phyloP scores from a whole-genome alignment of 2,329 filamentous ascomycete genomes.

The Penicillium paneum region DNA sequence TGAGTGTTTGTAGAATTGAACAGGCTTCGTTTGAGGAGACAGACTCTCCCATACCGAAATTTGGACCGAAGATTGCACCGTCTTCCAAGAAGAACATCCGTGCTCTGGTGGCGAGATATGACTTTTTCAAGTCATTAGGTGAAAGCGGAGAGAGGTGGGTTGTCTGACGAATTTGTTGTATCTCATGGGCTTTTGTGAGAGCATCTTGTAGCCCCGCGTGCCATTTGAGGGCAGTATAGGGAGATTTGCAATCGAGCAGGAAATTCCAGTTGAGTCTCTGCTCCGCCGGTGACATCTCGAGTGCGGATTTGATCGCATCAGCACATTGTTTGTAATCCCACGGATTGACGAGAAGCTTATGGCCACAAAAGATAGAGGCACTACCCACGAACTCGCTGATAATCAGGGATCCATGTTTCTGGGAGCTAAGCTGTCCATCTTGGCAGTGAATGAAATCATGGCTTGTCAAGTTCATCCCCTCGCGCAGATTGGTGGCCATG shows the following conservation, averaged over 20 bases:
- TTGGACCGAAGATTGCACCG: constrained; percentile 78
- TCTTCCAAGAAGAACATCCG: constrained; percentile 88
- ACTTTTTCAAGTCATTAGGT: constrained; percentile 57
- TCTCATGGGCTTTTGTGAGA: constrained; percentile 70
- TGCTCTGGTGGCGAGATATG: constrained; percentile 63
- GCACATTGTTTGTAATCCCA: constrained; percentile 91
- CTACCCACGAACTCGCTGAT: constrained; percentile 93
- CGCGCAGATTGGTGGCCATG: constrained; percentile 89
- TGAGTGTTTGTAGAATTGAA: constrained; percentile 71
- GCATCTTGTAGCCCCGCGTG: constrained; percentile 65
- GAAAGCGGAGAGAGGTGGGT: constrained; percentile 78
- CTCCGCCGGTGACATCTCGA: constrained; percentile 76
- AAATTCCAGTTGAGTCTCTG: constrained; percentile 70
- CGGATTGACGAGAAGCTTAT: constrained; percentile 82
- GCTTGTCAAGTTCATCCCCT: constrained; percentile 93
- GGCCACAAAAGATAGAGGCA: constrained; percentile 73
- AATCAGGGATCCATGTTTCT: constrained; percentile 83
- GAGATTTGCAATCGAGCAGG: constrained; percentile 67
- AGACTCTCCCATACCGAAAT: constrained; percentile 54
- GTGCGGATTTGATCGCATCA: constrained; percentile 73
- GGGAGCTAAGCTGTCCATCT: constrained; percentile 67
- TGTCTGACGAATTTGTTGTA: constrained; percentile 76
- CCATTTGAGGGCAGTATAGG: constrained; percentile 81
- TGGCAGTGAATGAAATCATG: constrained; percentile 93
- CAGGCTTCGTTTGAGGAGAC: constrained; percentile 72